phyloP scores from a whole-genome alignment of 2,329 filamentous ascomycete genomes.

The Cytospora schulzeri region DNA sequence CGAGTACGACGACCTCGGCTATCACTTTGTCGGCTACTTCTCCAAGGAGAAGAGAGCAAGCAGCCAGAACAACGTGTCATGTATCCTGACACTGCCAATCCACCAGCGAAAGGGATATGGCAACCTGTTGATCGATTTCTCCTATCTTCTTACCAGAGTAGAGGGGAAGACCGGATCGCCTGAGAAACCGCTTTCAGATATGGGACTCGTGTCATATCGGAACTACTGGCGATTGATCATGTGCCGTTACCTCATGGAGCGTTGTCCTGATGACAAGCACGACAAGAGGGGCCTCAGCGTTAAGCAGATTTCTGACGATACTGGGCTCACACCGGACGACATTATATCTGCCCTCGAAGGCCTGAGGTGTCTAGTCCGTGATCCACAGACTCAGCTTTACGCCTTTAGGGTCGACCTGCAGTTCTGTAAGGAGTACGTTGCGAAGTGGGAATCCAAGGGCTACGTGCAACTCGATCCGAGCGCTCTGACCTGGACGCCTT shows the following conservation, averaged over 20 bases:
- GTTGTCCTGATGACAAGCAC: conserved; percentile 41
- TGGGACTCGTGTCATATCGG: conserved; percentile 95
- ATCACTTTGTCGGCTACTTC: conserved; percentile 98
- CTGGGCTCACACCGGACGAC: conserved; percentile 94
- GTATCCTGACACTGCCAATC: conserved; percentile 92
- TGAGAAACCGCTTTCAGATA: conserved; percentile 95
- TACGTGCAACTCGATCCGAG: conserved; percentile 83
- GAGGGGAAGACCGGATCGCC: conserved; percentile 94
- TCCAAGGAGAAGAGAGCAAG: conserved; percentile 96
- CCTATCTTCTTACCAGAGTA: conserved; percentile 89
- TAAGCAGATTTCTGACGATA: conserved; percentile 77
- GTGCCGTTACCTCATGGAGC: conserved; percentile 77
- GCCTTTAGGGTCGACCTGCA: conserved; percentile 83
- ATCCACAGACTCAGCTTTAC: conserved; percentile 85
- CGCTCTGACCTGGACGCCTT: conserved; percentile 90
- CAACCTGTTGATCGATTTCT: conserved; percentile 96
- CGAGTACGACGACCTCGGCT: conserved; percentile 87
- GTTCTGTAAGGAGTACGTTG: conserved; percentile 85
- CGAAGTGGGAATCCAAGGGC: conserved; percentile 84
- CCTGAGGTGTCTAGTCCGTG: conserved; percentile 82
- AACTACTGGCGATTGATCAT: conserved; percentile 95
- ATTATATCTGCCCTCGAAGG: conserved; percentile 93
- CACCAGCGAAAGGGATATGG: conserved; percentile 97
- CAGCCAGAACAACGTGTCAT: conserved; percentile 96
- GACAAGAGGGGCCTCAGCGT: conserved; percentile 58